Base-by-base conservation (phyloP, 169 alveolate genomes). In the Haemoproteus tartakovskyi region DNA sequence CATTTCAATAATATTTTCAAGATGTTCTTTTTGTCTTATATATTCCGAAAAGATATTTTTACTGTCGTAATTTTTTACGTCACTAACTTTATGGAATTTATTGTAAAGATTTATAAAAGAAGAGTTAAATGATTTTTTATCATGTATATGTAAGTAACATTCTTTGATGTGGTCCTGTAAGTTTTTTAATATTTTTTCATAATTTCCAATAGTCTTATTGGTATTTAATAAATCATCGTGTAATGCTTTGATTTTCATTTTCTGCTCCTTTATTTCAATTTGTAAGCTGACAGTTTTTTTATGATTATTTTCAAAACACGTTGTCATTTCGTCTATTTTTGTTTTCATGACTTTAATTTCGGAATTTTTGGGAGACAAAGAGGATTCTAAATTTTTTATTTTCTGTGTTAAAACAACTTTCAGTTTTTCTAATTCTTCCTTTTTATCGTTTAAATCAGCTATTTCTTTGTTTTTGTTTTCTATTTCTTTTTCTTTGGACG, bases 241-340 rank as follows among this genome's bases (percentile, higher is more conserved):
- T 60, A 67, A 33, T 14, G 70, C 8, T 54, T 67, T 67, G 26
- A 67, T 67, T 33, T 67, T 67, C 82, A 67, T 67, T 54, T 67
- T 67, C 33, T 67, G 45, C 41, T 67, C 82, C 19, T 67, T 67
- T 27, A 67, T 67, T 67, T 67, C 82, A 26, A 67, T 67, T 22
- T 67, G 82, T 26, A 67, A 43, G 19, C 37, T 67, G 11, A 67
- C 70, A 27, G 74, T 67, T 41, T 67, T 67, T 36, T 67, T 67
- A 21, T 67, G 82, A 38, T 67, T 67, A 40, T 67, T 67, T 67
- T 67, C 82, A 54, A 67, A 67, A 43, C 74, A 67, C 47, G 51
- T 54, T n/a, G 82, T 37, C 82, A 67, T 67, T 52, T 67, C 82
- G 43, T 67, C 63, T n/a, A 67, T 67, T 22, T 67, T 67, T 40